These are phyloP conservation scores for Leccinum subtestaceum DNA, from an alignment of 768 basidiomycete genomes.

Conservation along the genomic window DNA sequence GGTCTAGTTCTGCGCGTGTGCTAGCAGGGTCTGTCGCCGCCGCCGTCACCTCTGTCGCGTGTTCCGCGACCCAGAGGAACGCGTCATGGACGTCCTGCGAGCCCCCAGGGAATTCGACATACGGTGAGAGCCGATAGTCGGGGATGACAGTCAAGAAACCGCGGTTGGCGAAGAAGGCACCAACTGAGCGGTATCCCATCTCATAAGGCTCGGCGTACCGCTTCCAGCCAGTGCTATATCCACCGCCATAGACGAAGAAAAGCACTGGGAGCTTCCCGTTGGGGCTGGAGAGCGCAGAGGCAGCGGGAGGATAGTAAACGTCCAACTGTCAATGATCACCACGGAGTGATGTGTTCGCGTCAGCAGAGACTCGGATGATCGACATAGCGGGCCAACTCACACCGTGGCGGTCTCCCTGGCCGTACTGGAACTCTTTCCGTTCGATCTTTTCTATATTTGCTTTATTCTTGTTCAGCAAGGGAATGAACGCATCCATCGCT, in stretches of 20 bases:
- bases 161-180: constrained; percentile 55
- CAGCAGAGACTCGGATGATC: not conserved
- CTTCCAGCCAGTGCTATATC: constrained; percentile 53
- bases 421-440: constrained; percentile 56
- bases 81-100: constrained; percentile 61
- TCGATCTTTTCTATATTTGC: constrained; percentile 46
- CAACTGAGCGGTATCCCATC: constrained; percentile 55
- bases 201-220: constrained; percentile 44
- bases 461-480: constrained; percentile 47
- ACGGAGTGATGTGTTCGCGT: not conserved
- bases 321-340: constrained; percentile 47
- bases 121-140: constrained; percentile 64
- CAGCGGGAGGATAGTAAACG: constrained; percentile 54
- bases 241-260: constrained; percentile 68
- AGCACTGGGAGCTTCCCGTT: constrained; percentile 45
- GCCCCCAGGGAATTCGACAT: constrained; percentile 52
- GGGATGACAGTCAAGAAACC: constrained; percentile 66
- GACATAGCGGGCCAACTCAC: constrained; percentile 9
- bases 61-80: constrained; percentile 50
- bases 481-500: constrained; percentile 51
- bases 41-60: constrained; percentile 18
- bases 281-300: constrained; percentile 21
- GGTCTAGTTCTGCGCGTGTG: constrained; percentile 33
- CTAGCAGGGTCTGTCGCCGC: constrained; percentile 5
- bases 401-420: constrained; percentile 41